Base-by-base conservation (phyloP, 139 green algal genomes). In the Chlamydomonas eustigma region DNA sequence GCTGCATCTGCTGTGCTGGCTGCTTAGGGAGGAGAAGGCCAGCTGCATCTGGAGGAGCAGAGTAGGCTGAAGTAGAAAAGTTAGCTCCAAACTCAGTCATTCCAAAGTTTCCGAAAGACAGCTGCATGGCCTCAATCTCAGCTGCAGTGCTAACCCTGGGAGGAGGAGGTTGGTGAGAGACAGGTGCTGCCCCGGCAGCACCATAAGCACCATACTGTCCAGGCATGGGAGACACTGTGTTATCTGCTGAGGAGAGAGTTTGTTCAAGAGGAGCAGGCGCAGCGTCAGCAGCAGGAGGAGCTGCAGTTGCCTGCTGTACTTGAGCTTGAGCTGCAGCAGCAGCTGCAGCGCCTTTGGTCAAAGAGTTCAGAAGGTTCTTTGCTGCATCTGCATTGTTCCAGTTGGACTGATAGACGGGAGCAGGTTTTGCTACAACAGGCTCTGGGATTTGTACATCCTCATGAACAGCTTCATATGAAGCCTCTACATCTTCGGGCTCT, bases 51-150 rank as follows among this genome's bases (percentile, higher is more conserved):
- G 18, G n/a, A 8, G 6, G 52, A 4, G 6, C 6, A 8, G 52
- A 33, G 52, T 68, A 68, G 34, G 12, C 6, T 25, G 12, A 63
- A 28, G 68, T 4, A 4, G 8, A 37, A 28, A 75, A 75, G 5
- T 34, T 75, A 5, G 65, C n/a, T n/a, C 68, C 68, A 38, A 75
- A 63, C 6, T 75, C 68, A 8, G 30, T n/a, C 37, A 75, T 32
- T 24, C 68, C 68, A n/a, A 75, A 75, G 33, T 18, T 75, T 32
- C 68, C 68, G 35, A 75, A 75, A 24, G 37, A 44, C 37, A 75
- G 68, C 68, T 75, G 68, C 38, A 75, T 22, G 8, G 68, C 68
- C 68, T 75, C 68, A 31, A 63, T 4, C 68, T 64, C 38, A 24
- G 68, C 37, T 12, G 37, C 38, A 35, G 68, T 58, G 37, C 24